phyloP scores from a whole-genome alignment of 306 rosid genomes.

The Elaeagnus macrophylla region DNA sequence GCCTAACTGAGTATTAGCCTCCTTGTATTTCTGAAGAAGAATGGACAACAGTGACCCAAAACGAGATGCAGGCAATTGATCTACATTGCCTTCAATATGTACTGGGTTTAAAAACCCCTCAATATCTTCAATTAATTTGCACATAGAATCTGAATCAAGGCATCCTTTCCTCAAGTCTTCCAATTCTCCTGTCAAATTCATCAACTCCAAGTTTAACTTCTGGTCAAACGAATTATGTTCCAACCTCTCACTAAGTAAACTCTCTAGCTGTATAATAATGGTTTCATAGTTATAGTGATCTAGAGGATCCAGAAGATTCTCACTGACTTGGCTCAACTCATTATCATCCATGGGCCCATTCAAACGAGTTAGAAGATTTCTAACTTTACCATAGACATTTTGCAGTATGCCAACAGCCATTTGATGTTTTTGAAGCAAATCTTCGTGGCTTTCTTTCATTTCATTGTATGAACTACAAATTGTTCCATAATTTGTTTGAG shows the following conservation, averaged over 20 bases:
- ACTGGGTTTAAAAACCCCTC: constrained; percentile 44
- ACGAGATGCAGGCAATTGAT: constrained; percentile 38
- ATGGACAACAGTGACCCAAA: constrained; percentile 48
- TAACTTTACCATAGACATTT: constrained; percentile 40
- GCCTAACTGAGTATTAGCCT: constrained; percentile 46
- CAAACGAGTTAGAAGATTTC: constrained; percentile 35
- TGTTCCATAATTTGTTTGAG: constrained; percentile 38
- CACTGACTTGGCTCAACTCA: constrained; percentile 30
- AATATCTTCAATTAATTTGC: constrained; percentile 51
- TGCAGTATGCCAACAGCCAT: constrained; percentile 40
- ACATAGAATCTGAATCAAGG: constrained; percentile 43
- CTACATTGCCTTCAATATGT: constrained; percentile 23
- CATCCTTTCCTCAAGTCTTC: constrained; percentile 51
- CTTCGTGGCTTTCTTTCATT: constrained; percentile 40
- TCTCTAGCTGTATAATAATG: constrained; percentile 45
- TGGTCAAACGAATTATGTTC: constrained; percentile 48
- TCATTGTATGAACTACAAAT: constrained; percentile 42
- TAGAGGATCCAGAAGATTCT: constrained; percentile 45
- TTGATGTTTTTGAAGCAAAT: constrained; percentile 56
- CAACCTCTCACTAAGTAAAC: constrained; percentile 35
- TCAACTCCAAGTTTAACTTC: constrained; percentile 56
- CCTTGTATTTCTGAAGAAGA: constrained; percentile 62
- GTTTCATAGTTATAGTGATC: constrained; percentile 46
- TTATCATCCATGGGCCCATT: constrained; percentile 41
- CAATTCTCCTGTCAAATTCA: constrained; percentile 41